Percentiles rank a stretch among this genome's conserved stretches.
Conservation (phyloP, 192 early-diverging fungal genomes). For the Linnemannia hyalina region DNA sequence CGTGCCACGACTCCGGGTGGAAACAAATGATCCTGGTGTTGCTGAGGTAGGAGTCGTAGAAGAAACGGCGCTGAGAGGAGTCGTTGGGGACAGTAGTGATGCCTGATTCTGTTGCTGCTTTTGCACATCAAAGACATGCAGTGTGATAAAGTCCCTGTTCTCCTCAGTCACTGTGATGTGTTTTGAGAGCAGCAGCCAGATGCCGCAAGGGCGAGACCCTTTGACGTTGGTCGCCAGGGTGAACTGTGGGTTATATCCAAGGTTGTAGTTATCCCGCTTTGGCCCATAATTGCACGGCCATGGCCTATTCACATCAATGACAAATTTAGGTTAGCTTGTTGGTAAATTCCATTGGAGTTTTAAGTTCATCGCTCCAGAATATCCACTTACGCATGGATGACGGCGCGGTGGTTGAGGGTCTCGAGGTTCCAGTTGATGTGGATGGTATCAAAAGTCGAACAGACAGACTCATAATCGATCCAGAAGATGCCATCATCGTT, state of each 20-base stretch:
- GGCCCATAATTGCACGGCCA: slow-evolving; percentile 58
- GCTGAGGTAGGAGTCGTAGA: neutral
- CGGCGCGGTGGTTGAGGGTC: slow-evolving; percentile 74
- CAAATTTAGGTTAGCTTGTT: slow-evolving; percentile 26
- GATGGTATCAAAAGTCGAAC: slow-evolving; percentile 84
- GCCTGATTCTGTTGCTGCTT: slow-evolving; percentile 31
- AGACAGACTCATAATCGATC: slow-evolving; percentile 90
- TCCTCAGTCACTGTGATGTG: slow-evolving; percentile 86
- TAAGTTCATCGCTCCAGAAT: neutral
- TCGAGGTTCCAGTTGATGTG: slow-evolving; percentile 94
- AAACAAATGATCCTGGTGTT: neutral
- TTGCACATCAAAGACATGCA: slow-evolving; percentile 82
- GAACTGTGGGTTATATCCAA: slow-evolving; percentile 88
- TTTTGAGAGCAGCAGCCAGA: slow-evolving; percentile 88
- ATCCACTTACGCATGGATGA: slow-evolving; percentile 77
- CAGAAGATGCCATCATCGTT: slow-evolving; percentile 92
- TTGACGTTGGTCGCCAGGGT: slow-evolving; percentile 71
- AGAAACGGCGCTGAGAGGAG: neutral
- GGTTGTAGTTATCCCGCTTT: slow-evolving; percentile 66
- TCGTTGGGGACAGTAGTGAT: slow-evolving; percentile 10
- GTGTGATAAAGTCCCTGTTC: slow-evolving; percentile 89
- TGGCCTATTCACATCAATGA: slow-evolving; percentile 21
- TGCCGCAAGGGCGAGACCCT: slow-evolving; percentile 63
- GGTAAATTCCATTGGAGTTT: neutral
- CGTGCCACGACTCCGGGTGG: slow-evolving; percentile 59